These are phyloP conservation scores for Fonsecaea monophora DNA, from an alignment of 2,329 filamentous ascomycete species.

Conservation along the genomic window DNA sequence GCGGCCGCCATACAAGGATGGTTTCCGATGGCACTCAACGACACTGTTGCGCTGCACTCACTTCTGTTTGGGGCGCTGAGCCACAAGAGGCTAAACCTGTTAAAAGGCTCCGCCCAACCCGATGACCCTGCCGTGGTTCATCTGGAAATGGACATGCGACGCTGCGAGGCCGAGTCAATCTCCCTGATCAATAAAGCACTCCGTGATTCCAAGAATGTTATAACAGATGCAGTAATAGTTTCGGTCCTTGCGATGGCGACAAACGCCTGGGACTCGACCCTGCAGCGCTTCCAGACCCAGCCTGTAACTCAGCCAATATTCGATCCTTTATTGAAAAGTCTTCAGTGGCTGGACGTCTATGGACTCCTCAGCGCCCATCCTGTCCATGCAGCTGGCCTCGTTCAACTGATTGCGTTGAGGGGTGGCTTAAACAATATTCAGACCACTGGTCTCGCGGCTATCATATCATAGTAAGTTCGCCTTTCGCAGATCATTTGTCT, in stretches of 20 bases:
- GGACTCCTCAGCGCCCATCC: slow-evolving; percentile 19
- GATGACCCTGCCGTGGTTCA: background rate
- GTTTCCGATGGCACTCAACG: slow-evolving; percentile 20
- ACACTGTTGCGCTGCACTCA: slow-evolving; percentile 17
- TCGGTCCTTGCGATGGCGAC: slow-evolving; percentile 20
- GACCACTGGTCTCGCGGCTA: slow-evolving; percentile 17
- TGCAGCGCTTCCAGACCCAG: slow-evolving; percentile 7
- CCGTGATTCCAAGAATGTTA: slow-evolving; percentile 1
- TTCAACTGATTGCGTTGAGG: slow-evolving; percentile 15
- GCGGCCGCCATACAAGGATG: slow-evolving; percentile 12
- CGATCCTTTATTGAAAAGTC: slow-evolving; percentile 20
- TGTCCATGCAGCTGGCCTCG: slow-evolving; percentile 18
- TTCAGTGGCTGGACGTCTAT: slow-evolving; percentile 23
- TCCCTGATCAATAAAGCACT: slow-evolving; percentile 17
- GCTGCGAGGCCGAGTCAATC: slow-evolving; percentile 15
- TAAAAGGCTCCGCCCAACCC: background rate
- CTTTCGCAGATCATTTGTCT: background rate
- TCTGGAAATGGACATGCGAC: slow-evolving; percentile 19
- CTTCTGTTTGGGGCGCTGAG: slow-evolving; percentile 21
- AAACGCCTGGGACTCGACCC: slow-evolving; percentile 22
- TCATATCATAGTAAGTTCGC: slow-evolving; percentile 16
- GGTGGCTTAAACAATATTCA: slow-evolving; percentile 15
- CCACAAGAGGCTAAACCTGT: slow-evolving; percentile 16
- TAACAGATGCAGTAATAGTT: slow-evolving; percentile 19
- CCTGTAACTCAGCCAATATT: slow-evolving; percentile 17